Conservation (phyloP, 2,329 filamentous ascomycete genomes). For the Trichophaea hybrida region DNA sequence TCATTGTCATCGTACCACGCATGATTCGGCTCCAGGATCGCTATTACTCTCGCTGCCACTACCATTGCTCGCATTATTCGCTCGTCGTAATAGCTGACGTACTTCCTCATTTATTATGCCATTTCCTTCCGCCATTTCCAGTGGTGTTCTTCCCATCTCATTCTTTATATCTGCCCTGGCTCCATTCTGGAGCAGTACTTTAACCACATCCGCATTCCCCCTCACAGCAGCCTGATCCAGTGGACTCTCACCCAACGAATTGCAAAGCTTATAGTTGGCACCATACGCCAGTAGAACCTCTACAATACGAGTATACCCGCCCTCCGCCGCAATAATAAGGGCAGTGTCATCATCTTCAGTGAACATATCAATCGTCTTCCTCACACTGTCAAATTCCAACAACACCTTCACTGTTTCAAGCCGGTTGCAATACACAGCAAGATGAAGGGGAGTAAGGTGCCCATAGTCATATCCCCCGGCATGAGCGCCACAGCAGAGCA, state of each 20-base stretch:
- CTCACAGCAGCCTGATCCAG: neutral
- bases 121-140: neutral
- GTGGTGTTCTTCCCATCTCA: neutral
- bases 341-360: conserved; percentile 3
- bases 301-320: neutral
- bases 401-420: neutral
- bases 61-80: neutral
- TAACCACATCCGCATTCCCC: neutral
- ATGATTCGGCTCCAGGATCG: no score
- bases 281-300: neutral
- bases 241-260: neutral
- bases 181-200: neutral
- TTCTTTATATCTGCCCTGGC: neutral
- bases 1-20: no score
- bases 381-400: neutral
- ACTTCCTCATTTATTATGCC: neutral
- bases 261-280: neutral
- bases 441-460: neutral
- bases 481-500: neutral
- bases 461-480: neutral
- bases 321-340: neutral
- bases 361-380: neutral
- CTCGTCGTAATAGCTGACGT: neutral
- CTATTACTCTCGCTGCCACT: no score
- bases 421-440: neutral